Conservation (phyloP, 2,329 filamentous ascomycete genomes). For the Cladosporium velox region DNA sequence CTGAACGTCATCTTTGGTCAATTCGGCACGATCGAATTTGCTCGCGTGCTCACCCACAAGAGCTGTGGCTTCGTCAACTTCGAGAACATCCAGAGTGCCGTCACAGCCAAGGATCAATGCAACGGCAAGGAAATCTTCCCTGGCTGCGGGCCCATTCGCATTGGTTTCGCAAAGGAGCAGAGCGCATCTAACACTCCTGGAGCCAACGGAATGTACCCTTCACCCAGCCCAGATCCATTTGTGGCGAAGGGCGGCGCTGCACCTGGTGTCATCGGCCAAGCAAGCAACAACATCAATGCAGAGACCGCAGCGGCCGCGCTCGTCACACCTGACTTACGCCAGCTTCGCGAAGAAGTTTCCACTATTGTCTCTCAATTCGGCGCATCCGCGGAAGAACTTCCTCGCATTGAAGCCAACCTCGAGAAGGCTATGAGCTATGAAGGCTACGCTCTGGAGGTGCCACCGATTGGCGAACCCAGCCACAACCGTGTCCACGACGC, state of each 20-base stretch:
- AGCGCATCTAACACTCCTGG: slow-evolving; percentile 86
- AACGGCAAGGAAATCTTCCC: slow-evolving; percentile 99
- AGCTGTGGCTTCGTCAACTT: slow-evolving; percentile 99
- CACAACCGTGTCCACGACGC: slow-evolving; percentile 90
- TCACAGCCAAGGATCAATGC: slow-evolving; percentile 81
- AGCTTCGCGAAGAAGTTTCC: slow-evolving; percentile 80
- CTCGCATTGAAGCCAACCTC: slow-evolving; percentile 71
- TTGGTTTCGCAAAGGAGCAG: slow-evolving; percentile 96
- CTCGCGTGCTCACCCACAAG: slow-evolving; percentile 93
- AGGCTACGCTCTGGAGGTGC: slow-evolving; percentile 77
- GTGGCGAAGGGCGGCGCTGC: slow-evolving; percentile 42
- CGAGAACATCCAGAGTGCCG: slow-evolving; percentile 84
- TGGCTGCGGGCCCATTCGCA: slow-evolving; percentile 88
- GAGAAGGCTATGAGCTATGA: slow-evolving; percentile 75
- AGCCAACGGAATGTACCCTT: slow-evolving; percentile 82
- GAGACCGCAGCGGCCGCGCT: slow-evolving; percentile 57
- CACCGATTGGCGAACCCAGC: slow-evolving; percentile 82
- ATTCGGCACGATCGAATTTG: slow-evolving; percentile 89
- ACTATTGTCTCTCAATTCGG: slow-evolving; percentile 88
- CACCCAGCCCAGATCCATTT: slow-evolving; percentile 87
- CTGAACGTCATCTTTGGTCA: slow-evolving; percentile 91
- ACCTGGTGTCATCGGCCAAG: slow-evolving; percentile 37
- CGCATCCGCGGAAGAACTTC: slow-evolving; percentile 74
- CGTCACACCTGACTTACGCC: slow-evolving; percentile 70
- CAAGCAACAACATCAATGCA: slow-evolving; percentile 41